These are phyloP conservation scores for Lepraria neglecta DNA, from an alignment of 495 filamentous ascomycete species.

Conservation along the genomic window DNA sequence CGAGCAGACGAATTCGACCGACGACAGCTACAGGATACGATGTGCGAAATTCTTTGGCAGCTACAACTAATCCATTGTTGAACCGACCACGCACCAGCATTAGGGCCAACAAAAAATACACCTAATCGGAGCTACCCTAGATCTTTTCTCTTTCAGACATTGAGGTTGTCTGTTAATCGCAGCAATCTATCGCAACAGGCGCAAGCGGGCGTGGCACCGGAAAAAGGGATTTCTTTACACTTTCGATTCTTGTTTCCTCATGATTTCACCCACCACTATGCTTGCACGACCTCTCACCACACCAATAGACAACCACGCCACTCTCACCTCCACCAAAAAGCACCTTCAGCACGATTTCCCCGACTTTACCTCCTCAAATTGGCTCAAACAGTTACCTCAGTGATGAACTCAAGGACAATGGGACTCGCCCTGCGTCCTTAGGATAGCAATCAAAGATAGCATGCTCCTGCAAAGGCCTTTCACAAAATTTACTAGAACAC, in stretches of 20 bases:
- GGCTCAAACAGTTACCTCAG: neutral
- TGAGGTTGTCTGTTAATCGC: constrained; percentile 25
- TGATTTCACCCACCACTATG: neutral
- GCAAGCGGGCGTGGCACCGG: constrained; percentile 23
- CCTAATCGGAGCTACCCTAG: constrained; percentile 19
- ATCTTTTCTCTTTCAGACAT: constrained; percentile 24
- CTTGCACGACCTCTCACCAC: constrained; percentile 13
- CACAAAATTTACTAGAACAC: neutral
- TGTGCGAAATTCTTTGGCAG: constrained; percentile 22
- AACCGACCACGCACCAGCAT: constrained; percentile 8
- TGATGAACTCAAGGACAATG: neutral
- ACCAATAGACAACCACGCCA: neutral
- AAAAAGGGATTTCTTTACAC: constrained; percentile 17
- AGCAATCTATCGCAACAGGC: constrained; percentile 27
- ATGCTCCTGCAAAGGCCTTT: constrained; percentile 4
- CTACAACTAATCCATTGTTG: constrained; percentile 14
- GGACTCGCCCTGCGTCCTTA: neutral
- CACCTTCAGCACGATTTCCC: constrained; percentile 16
- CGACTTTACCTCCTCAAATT: constrained; percentile 2
- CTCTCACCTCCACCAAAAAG: constrained; percentile 16
- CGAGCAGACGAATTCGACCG: constrained; percentile 22
- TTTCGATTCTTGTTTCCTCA: constrained; percentile 14
- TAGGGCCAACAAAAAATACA: constrained; percentile 10
- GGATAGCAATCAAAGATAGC: constrained; percentile 8
- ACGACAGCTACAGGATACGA: constrained; percentile 20